phyloP scores from a whole-genome alignment of 1,139 yeast genomes.

The Debaryomycetaceae sp. region DNA sequence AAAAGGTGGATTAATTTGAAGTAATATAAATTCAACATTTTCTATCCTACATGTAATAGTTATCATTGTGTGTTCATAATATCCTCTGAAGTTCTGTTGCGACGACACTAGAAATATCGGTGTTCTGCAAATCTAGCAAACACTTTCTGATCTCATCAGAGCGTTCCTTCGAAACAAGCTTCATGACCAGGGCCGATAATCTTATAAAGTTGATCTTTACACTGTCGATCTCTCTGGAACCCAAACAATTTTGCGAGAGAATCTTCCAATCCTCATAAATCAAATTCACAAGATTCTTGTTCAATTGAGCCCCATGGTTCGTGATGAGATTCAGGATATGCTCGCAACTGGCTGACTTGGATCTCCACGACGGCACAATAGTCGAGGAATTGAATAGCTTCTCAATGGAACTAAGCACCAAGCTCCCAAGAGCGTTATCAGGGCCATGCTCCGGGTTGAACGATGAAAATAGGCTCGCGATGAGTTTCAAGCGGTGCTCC shows the following conservation, averaged over 20 bases:
- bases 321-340: conserved; percentile 17
- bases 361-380: conserved; percentile 56
- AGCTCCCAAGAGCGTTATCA: conserved; percentile 17
- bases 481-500: conserved; percentile 29
- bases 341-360: conserved; percentile 45
- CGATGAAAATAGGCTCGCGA: conserved; percentile 30
- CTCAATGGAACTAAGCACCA: conserved; percentile 20
- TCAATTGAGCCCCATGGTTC: conserved; percentile 9
- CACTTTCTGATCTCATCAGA: conserved; percentile 14
- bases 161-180: conserved; percentile 10
- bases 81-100: conserved; percentile 21
- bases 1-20: conserved; percentile 26
- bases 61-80: conserved; percentile 4
- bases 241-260: conserved; percentile 29
- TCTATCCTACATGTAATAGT: conserved; percentile 1
- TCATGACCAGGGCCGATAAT: conserved; percentile 20
- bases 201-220: conserved; percentile 51
- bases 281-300: neutral
- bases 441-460: conserved; percentile 20
- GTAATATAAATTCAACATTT: conserved; percentile 4
- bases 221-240: conserved; percentile 52
- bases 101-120: conserved; percentile 29
- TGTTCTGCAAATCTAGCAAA: conserved; percentile 22
- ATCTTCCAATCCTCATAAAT: conserved; percentile 18
- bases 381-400: conserved; percentile 22